Base-by-base conservation (phyloP, 1,284 basidiomycete species). In the Apiotrichum sp. region DNA sequence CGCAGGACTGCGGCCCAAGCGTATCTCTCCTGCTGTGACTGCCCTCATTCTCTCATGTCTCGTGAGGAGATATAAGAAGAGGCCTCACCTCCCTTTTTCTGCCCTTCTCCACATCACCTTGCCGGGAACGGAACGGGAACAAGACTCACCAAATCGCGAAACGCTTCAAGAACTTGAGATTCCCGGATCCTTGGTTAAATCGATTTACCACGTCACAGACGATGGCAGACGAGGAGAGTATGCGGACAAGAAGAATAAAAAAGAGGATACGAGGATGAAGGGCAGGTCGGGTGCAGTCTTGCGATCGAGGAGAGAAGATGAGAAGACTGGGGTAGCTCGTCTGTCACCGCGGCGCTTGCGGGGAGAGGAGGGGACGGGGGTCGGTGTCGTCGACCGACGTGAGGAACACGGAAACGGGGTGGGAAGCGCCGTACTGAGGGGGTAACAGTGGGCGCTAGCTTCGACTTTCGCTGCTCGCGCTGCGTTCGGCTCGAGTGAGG, bases 221-320 rank as follows among this genome's bases (percentile, higher is more conserved):
- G 47, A 29, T 48, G 47, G 47, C 47, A 48, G 47, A 48, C 47
- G 47, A 39, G 45, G 32, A 33, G 45, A 47, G 34, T 29, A 38
- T 34, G 46, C 35, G 35, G 46, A 9, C 10, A 8, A 22, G 29
- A 48, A 39, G 16, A 38, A 38, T 38, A 38, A 38, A 38, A 13
- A 13, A 38, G 34, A 47, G n/a, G 11, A 47, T 9, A 35, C 10
- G 33, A n/a, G 33, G 22, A n/a, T 5, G 10, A 48, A 48, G 34
- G 10, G 36, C 10, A 3, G 36, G 35, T 34, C 33, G 35, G 46
- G n/a, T 9, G 31, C 10, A 34, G 13, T 29, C 13, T 38, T 38
- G 36, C 36, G 36, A 47, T 22, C 5, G 29, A 5, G 16, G 6
- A 10, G 22, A 48, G 2, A 6, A 6, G n/a, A 31, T 9, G 35